phyloP scores from a whole-genome alignment of 495 filamentous ascomycete species.

The Penicillium coffeae region DNA sequence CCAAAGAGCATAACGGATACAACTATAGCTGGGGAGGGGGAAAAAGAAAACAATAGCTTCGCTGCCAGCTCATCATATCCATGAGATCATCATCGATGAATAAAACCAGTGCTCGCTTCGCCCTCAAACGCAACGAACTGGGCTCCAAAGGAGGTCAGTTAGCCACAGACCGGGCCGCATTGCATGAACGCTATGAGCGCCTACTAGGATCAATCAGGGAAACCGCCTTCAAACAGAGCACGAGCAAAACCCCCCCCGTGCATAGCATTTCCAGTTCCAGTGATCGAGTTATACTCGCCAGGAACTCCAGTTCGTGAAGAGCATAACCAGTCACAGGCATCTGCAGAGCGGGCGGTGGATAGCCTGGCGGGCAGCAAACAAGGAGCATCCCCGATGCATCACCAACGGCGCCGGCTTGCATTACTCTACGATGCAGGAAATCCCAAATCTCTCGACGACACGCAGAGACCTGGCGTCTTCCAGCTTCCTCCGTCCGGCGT shows the following conservation, averaged over 20 bases:
- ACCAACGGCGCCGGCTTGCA: too few relatives aligned
- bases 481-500: not conserved
- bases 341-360: not conserved
- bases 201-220: too few relatives aligned
- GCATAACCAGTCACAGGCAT: not conserved
- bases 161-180: conserved; percentile 31
- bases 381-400: not conserved
- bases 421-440: too few relatives aligned
- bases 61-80: conserved; percentile 35
- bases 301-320: conserved; percentile 5
- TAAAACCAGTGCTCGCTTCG: not conserved
- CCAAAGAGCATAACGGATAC: conserved; percentile 1
- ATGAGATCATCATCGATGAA: conserved; percentile 16
- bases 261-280: too few relatives aligned
- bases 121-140: not conserved
- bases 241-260: too few relatives aligned
- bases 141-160: not conserved
- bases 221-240: not conserved
- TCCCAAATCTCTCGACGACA: too few relatives aligned
- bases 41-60: not conserved
- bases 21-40: too few relatives aligned
- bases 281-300: too few relatives aligned
- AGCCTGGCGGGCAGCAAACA: not conserved
- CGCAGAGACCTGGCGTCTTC: too few relatives aligned
- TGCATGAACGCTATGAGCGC: conserved; percentile 31